A percentile compares a stretch with the other conserved stretches of the same genome.
Evolutionary conservation across 768 basidiomycete species (phyloP).

Genomic region (Suillus sp.): DNA sequence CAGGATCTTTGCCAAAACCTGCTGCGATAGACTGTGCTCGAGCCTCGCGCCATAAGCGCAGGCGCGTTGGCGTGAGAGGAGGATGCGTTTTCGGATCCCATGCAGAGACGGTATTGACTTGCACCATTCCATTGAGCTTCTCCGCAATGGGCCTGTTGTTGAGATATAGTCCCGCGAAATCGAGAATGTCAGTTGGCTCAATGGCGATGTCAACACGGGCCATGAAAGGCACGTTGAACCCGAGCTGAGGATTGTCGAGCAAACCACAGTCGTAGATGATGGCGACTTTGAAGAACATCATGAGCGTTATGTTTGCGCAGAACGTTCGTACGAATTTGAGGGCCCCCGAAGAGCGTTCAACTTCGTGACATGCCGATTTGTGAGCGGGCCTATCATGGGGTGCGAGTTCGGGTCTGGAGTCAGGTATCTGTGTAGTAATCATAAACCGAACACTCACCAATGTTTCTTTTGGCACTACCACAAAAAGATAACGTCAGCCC

Average conservation of each 20-base stretch:
- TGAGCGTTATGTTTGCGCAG: conserved; percentile 12
- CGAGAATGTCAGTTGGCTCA: conserved; percentile 15
- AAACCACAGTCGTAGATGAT: conserved; percentile 19
- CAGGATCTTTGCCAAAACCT: conserved; percentile 3
- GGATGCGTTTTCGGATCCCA: neutral
- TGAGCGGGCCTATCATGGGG: conserved; percentile 17
- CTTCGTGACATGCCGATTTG: conserved; percentile 14
- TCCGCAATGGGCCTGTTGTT: conserved; percentile 11
- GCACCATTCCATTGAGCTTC: conserved; percentile 19
- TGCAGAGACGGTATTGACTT: conserved; percentile 13
- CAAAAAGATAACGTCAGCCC: neutral
- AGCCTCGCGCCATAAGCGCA: conserved; percentile 14
- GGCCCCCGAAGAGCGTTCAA: conserved; percentile 20
- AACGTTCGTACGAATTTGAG: conserved; percentile 20
- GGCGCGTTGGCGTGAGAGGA: conserved; percentile 16
- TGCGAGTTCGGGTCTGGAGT: neutral
- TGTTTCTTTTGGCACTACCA: conserved; percentile 21
- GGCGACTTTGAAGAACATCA: conserved; percentile 16
- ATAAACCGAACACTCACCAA: conserved; percentile 13
- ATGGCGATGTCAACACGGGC: conserved; percentile 19
- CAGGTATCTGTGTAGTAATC: neutral
- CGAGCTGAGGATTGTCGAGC: conserved; percentile 13
- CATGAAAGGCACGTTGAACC: conserved; percentile 21
- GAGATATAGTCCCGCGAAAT: conserved; percentile 15
- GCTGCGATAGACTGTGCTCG: conserved; percentile 5